Conservation (phyloP, 129 eudicot species). For the Chrysanthemum seticuspe region DNA sequence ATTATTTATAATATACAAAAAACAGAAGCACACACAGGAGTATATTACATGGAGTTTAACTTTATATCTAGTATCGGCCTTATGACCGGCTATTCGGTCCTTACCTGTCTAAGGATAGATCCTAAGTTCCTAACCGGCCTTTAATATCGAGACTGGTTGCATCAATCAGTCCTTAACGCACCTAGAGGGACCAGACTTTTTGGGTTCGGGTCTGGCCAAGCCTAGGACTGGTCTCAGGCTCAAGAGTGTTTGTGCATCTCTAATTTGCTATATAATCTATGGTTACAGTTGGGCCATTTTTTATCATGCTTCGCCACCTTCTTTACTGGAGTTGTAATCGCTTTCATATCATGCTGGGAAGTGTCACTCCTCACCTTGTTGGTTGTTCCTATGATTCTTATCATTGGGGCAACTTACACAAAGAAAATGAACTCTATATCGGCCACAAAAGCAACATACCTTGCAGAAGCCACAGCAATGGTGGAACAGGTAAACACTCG, state of each 20-base stretch:
- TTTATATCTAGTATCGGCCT: no score
- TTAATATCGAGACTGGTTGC: no score
- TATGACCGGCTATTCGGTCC: no score
- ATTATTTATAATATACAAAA: no score
- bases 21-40: no score
- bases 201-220: no score
- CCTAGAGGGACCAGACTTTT: no score
- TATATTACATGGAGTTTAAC: no score
- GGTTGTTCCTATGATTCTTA: constrained; percentile 77
- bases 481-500: constrained; percentile 64
- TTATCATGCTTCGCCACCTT: constrained; percentile 70
- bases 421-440: constrained; percentile 75
- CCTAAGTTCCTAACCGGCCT: no score
- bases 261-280: not conserved
- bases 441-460: constrained; percentile 53
- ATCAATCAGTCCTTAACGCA: no score
- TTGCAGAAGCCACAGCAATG: constrained; percentile 74
- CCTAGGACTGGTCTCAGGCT: no score
- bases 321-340: constrained; percentile 70
- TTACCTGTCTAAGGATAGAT: no score
- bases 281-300: constrained; percentile 78
- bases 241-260: not conserved
- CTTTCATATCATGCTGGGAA: constrained; percentile 75
- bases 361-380: constrained; percentile 72
- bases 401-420: constrained; percentile 74